phyloP scores from a whole-genome alignment of 106 monocot species.

The Platanthera guangdongensis region DNA sequence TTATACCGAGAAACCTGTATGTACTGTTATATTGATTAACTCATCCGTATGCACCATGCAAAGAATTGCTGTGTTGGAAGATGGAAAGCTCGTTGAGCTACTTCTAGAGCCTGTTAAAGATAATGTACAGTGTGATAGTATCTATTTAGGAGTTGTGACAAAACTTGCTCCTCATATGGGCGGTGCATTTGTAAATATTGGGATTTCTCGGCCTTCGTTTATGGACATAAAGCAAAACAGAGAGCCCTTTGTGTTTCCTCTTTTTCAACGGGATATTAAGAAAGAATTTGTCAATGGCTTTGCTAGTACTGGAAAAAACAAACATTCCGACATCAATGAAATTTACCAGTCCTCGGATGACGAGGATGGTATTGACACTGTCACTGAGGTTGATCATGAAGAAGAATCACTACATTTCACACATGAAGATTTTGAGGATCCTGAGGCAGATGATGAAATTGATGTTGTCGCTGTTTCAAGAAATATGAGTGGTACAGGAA shows the following conservation, averaged over 20 bases:
- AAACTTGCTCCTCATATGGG: constrained; percentile 88
- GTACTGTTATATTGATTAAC: constrained; percentile 70
- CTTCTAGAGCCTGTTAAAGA: constrained; percentile 85
- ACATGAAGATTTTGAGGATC: constrained; percentile 30
- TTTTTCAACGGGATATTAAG: constrained; percentile 21
- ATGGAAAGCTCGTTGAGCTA: constrained; percentile 80
- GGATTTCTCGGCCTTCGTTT: constrained; percentile 67
- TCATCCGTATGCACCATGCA: constrained; percentile 93
- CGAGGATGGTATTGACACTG: constrained; percentile 36
- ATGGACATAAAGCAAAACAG: constrained; percentile 69
- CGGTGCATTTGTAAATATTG: constrained; percentile 97
- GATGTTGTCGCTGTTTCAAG: constrained; percentile 20
- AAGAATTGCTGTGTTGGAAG: constrained; percentile 92
- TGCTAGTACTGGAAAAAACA: constrained; percentile 17
- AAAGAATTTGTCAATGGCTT: constrained; percentile 23
- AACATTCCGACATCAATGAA: constrained; percentile 13
- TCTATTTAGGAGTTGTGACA: constrained; percentile 82
- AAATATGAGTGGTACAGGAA: constrained; percentile 11
- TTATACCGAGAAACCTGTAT: constrained; percentile 34
- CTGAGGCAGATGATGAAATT: constrained; percentile 30
- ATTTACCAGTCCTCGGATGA: constrained; percentile 27
- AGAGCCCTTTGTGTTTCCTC: constrained; percentile 81
- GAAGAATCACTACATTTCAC: constrained; percentile 31
- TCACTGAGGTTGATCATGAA: constrained; percentile 33
- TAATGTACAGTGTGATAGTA: constrained; percentile 91